Percentiles rank a stretch among this genome's conserved stretches.
Evolutionary conservation across 306 rosid species (phyloP).

Genomic region (Echinosophora koreensis): DNA sequence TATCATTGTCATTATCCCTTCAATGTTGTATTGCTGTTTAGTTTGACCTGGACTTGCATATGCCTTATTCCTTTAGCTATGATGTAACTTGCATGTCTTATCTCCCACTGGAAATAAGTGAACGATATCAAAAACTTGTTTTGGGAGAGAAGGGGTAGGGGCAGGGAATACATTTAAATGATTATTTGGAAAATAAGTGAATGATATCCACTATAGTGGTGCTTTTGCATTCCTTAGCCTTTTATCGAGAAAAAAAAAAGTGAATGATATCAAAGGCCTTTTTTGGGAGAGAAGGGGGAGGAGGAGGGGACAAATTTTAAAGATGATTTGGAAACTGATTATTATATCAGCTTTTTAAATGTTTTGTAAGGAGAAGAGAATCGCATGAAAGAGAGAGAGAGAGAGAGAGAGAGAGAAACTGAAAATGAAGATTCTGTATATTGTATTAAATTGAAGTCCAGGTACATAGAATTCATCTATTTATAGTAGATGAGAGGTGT

Average conservation of each 20-base stretch:
- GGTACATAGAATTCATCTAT: too few species aligned
- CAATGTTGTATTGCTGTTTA: background rate
- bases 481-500: too few species aligned
- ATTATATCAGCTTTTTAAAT: background rate
- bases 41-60: conserved; percentile 17
- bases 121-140: background rate
- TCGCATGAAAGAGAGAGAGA: too few species aligned
- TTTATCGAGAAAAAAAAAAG: background rate
- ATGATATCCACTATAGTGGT: too few species aligned
- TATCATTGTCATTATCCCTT: background rate
- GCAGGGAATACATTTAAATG: background rate
- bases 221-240: too few species aligned
- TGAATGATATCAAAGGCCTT: background rate
- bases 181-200: background rate
- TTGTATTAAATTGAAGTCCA: too few species aligned
- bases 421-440: too few species aligned
- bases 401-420: too few species aligned
- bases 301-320: background rate
- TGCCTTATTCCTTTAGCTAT: background rate
- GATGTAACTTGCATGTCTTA: conserved; percentile 1
- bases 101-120: background rate
- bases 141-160: background rate
- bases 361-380: too few species aligned
- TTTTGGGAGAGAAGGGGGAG: background rate
- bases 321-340: background rate